phyloP scores from a whole-genome alignment of 306 rosid genomes.

The Medicago arabica region DNA sequence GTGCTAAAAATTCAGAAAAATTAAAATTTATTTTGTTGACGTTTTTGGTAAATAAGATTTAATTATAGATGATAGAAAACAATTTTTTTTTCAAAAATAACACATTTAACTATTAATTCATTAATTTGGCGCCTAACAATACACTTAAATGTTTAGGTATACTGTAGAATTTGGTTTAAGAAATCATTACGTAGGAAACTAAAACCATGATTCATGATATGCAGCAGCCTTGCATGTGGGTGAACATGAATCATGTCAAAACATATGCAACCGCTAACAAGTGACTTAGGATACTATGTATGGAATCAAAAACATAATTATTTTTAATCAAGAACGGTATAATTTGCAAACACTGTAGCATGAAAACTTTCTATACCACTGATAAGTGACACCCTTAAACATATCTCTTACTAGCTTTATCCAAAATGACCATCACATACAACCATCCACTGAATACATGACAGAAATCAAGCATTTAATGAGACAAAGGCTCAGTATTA shows the following conservation, averaged over 20 bases:
- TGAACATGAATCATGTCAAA: neutral
- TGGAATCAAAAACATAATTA: neutral
- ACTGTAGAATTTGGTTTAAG: no score
- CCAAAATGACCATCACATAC: neutral
- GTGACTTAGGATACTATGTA: neutral
- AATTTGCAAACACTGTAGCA: neutral
- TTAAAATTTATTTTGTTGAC: no score
- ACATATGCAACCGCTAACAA: neutral
- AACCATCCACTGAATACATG: neutral
- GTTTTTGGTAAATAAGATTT: no score
- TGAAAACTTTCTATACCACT: neutral
- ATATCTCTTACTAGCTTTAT: neutral
- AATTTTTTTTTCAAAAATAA: no score
- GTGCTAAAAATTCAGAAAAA: no score
- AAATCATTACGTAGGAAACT: neutral
- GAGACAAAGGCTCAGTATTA: neutral
- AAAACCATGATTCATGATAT: neutral
- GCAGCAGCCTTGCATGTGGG: no score
- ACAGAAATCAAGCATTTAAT: neutral
- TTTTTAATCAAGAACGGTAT: neutral
- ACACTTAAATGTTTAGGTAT: no score
- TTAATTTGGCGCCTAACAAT: no score
- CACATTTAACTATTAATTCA: no score
- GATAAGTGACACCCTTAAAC: constrained; percentile 3
- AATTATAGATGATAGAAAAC: no score